Evolutionary conservation across 805 yeast genomes (phyloP).

Genomic region (Starmerella ratchasimensis): DNA sequence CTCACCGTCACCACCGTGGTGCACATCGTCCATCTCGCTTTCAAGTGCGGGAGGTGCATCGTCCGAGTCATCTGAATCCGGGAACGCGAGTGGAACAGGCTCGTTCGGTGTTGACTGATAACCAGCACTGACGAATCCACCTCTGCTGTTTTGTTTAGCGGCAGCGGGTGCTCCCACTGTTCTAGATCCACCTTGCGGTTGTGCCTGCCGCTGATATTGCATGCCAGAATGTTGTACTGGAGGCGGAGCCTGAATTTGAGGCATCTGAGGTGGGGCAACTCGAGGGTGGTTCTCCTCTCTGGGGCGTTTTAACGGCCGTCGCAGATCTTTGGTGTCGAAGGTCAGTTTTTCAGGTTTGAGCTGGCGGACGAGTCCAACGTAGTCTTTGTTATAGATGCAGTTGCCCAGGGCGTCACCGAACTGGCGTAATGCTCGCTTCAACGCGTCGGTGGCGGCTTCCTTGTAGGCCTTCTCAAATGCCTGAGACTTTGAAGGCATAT

Average conservation of each 20-base stretch:
- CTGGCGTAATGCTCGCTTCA: slow-evolving; percentile 64
- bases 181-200: too few relatives aligned
- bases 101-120: background rate
- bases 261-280: background rate
- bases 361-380: slow-evolving; percentile 34
- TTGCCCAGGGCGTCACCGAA: slow-evolving; percentile 66
- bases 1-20: background rate
- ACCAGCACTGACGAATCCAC: too few relatives aligned
- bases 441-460: slow-evolving; percentile 65
- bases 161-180: too few relatives aligned
- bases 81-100: background rate
- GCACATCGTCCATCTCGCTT: background rate
- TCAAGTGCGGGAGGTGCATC: background rate
- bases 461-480: slow-evolving; percentile 69
- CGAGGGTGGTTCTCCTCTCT: background rate
- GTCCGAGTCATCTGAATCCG: background rate
- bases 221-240: background rate
- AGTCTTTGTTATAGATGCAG: slow-evolving; percentile 28
- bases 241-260: background rate
- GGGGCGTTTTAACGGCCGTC: slow-evolving; percentile 16
- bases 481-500: slow-evolving; percentile 30
- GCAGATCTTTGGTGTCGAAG: slow-evolving; percentile 16
- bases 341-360: slow-evolving; percentile 21
- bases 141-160: too few relatives aligned
- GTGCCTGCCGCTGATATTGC: too few relatives aligned